Conservation (phyloP, 2,329 filamentous ascomycete species). For the Helotiales sp. region DNA sequence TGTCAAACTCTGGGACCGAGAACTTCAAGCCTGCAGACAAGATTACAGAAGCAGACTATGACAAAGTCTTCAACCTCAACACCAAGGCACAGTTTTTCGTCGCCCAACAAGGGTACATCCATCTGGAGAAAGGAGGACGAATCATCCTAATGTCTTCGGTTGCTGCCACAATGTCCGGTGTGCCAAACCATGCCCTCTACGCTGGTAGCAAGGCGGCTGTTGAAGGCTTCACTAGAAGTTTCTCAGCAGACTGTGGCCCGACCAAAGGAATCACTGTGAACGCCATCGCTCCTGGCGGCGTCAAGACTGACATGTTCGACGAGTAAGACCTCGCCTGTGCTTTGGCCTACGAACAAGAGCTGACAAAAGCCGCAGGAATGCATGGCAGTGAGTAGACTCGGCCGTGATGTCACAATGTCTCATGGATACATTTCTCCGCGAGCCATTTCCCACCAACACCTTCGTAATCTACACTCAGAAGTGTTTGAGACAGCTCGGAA, state of each 20-base stretch:
- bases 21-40: slow-evolving; percentile 37
- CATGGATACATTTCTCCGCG: not conserved
- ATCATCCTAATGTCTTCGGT: slow-evolving; percentile 70
- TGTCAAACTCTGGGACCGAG: slow-evolving; percentile 42
- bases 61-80: slow-evolving; percentile 65
- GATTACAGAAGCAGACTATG: slow-evolving; percentile 39
- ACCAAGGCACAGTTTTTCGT: slow-evolving; percentile 76
- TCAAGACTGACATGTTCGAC: slow-evolving; percentile 71
- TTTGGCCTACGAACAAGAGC: not conserved
- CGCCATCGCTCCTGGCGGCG: slow-evolving; percentile 69
- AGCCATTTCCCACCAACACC: not conserved
- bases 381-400: slow-evolving; percentile 50
- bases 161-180: slow-evolving; percentile 63
- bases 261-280: slow-evolving; percentile 69
- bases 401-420: not conserved
- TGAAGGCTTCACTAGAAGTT: slow-evolving; percentile 75
- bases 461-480: not conserved
- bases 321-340: slow-evolving; percentile 52
- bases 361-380: slow-evolving; percentile 28
- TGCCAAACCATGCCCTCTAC: slow-evolving; percentile 74
- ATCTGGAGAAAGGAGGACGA: slow-evolving; percentile 71
- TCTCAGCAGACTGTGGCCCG: slow-evolving; percentile 60
- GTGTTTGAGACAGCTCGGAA: not conserved
- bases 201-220: slow-evolving; percentile 76
- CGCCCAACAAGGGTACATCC: slow-evolving; percentile 74